A percentile compares a stretch with the other conserved stretches of the same genome.
Evolutionary conservation across 2,329 filamentous ascomycete species (phyloP).

Genomic region (Cladosporium sp.): DNA sequence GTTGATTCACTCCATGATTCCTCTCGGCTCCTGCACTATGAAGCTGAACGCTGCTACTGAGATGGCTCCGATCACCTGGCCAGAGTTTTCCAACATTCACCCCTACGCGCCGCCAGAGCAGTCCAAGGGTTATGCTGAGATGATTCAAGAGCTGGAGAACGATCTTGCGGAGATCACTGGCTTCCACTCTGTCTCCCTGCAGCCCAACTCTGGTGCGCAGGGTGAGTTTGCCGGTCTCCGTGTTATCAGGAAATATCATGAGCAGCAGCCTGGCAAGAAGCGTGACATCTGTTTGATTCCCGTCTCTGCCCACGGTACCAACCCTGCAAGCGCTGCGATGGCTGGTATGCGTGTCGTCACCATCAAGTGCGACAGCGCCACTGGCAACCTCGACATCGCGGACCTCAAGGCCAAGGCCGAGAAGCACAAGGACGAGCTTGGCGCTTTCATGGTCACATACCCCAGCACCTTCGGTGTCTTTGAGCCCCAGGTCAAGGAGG

Average conservation of each 20-base stretch:
- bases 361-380: constrained; percentile 82
- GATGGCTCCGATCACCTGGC: constrained; percentile 81
- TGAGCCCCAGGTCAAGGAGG: constrained; percentile 82
- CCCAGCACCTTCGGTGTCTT: constrained; percentile 94
- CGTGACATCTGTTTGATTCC: constrained; percentile 93
- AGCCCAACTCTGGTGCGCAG: constrained; percentile 94
- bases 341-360: constrained; percentile 91
- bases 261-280: constrained; percentile 62
- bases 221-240: constrained; percentile 90
- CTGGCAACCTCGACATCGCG: constrained; percentile 82
- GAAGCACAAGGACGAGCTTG: constrained; percentile 79
- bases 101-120: constrained; percentile 67
- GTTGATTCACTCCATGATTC: constrained; percentile 95
- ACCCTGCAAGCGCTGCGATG: constrained; percentile 93
- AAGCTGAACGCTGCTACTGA: constrained; percentile 93
- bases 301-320: constrained; percentile 92
- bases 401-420: constrained; percentile 86
- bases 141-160: constrained; percentile 68
- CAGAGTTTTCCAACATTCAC: constrained; percentile 73
- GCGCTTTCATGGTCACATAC: constrained; percentile 95
- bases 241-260: constrained; percentile 80
- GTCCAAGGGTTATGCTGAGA: constrained; percentile 62
- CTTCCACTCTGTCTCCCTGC: constrained; percentile 83
- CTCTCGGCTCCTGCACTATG: constrained; percentile 96
- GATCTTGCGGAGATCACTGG: constrained; percentile 82